Evolutionary conservation across 805 yeast species (phyloP).

Genomic region (Candida schatavii): DNA sequence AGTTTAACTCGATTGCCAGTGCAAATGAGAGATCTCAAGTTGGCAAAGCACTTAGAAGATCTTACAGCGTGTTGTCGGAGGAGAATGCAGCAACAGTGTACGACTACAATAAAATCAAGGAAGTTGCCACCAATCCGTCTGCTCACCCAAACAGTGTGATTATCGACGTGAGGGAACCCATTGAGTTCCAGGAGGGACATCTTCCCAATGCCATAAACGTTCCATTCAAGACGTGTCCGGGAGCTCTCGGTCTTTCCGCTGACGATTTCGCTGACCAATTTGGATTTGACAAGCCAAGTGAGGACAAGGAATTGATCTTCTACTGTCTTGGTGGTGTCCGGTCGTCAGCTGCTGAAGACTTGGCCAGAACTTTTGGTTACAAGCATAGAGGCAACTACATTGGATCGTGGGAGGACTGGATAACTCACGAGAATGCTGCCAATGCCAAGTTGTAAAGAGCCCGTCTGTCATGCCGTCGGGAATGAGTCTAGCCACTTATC

Average conservation of each 20-base stretch:
- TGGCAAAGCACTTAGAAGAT: slow-evolving; percentile 11
- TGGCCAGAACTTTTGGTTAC: slow-evolving; percentile 90
- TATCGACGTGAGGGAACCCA: slow-evolving; percentile 92
- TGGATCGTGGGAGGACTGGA: slow-evolving; percentile 91
- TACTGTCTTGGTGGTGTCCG: slow-evolving; percentile 94
- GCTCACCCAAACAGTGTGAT: slow-evolving; percentile 47
- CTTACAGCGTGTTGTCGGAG: slow-evolving; percentile 37
- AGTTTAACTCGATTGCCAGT: background rate
- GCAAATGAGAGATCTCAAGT: background rate
- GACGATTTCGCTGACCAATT: slow-evolving; percentile 81
- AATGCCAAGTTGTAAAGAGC: no score
- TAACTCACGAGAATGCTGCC: slow-evolving; percentile 33
- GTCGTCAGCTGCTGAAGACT: slow-evolving; percentile 84
- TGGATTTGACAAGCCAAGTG: slow-evolving; percentile 76
- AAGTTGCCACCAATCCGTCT: slow-evolving; percentile 42
- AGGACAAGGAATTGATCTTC: slow-evolving; percentile 72
- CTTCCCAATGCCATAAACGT: slow-evolving; percentile 84
- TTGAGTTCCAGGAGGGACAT: slow-evolving; percentile 68
- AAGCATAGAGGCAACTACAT: slow-evolving; percentile 76
- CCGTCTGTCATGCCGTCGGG: no score
- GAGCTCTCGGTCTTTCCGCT: slow-evolving; percentile 75
- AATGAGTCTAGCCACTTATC: no score
- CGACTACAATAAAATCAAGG: slow-evolving; percentile 50
- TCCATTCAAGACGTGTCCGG: slow-evolving; percentile 88
- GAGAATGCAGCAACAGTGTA: slow-evolving; percentile 47